Conservation (phyloP, 2,329 filamentous ascomycete species). For the Mycosphaerelloides madeirae region DNA sequence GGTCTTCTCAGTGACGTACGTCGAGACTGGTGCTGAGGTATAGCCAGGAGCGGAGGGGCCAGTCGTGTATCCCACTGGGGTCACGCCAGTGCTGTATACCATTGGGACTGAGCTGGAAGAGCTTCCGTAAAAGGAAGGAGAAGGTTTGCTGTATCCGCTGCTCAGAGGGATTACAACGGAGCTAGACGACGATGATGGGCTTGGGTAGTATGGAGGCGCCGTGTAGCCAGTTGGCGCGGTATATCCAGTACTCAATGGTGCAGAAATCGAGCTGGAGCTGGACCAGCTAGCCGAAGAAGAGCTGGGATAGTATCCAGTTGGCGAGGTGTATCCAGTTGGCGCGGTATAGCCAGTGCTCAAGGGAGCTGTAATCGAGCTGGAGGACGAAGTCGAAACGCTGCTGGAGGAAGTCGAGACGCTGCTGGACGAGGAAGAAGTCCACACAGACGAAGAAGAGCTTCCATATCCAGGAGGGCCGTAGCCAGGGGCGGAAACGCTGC, state of each 20-base stretch:
- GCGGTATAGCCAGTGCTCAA: neutral
- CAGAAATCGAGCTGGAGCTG: neutral
- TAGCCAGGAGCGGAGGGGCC: constrained; percentile 4
- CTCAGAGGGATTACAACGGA: constrained; percentile 8
- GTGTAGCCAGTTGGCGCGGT: neutral
- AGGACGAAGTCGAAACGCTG: constrained; percentile 1
- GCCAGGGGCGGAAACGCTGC: too few relatives aligned
- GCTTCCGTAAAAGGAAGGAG: too few relatives aligned
- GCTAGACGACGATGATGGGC: constrained; percentile 11
- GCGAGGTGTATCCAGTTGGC: constrained; percentile 3
- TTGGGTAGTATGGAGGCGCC: constrained; percentile 2
- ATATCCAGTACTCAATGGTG: neutral
- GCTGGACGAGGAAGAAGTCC: too few relatives aligned
- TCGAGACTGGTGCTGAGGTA: constrained; percentile 4
- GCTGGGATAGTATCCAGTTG: neutral
- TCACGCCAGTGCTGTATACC: constrained; percentile 14
- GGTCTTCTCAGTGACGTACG: constrained; percentile 25
- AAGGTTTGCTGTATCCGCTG: constrained; percentile 1
- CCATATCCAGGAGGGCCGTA: constrained; percentile 9
- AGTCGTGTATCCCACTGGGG: constrained; percentile 13
- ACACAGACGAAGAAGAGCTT: too few relatives aligned
- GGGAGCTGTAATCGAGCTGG: constrained; percentile 1
- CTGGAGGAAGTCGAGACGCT: constrained; percentile 14
- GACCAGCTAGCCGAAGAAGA: neutral
- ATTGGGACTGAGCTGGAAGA: too few relatives aligned